Evolutionary conservation across 805 yeast species (phyloP), one percentile per base, ranked within the genome.

Genomic region (Barnettozyma populi): DNA sequence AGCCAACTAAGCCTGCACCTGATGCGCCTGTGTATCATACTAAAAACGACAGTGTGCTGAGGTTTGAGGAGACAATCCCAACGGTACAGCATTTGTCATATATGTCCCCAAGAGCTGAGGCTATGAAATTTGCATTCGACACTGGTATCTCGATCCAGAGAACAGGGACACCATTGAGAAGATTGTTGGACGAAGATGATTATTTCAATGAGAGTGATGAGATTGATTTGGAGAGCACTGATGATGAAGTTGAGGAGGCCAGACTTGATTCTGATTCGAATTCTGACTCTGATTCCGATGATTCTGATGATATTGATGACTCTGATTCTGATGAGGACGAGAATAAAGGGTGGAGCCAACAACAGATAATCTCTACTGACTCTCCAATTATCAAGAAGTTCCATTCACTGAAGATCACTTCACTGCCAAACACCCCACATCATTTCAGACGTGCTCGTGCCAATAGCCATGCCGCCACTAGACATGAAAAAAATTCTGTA

Each of bases 61-160:
- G 55, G n/a, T 61, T 61, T 45, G 64, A 61, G 47, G 62, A 61
- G 14, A 58, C 60, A 2, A 58, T 61, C 47, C 59, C 62, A 23
- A n/a, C 49, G 5, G 45, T 39, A 10, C 50, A 51, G 19, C 40
- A 41, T 19, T n/a, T 37, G 10, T 18, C 40, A 3, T 18, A 42
- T 18, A 75, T 78, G 57, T 75, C 83, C 5, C 90, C 90, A 5
- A 86, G 87, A 1, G 90, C 90, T 0, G 86, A 80, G 42, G 89
- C 92, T 1, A 74, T 88, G 67, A 80, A 89, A 53, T 95, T 87
- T 57, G 95, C 90, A 11, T 85, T 88, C 64, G 96, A 88, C 59
- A 82, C 85, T 5, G 83, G 90, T 31, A 85, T 89, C 36, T 92
- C 94, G 2, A 90, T 88, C 24, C 92, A 87, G 61, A 78, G 96